Evolutionary conservation across 2,329 filamentous ascomycete species (phyloP).

Genomic region (Aspergillus brasiliensis): DNA sequence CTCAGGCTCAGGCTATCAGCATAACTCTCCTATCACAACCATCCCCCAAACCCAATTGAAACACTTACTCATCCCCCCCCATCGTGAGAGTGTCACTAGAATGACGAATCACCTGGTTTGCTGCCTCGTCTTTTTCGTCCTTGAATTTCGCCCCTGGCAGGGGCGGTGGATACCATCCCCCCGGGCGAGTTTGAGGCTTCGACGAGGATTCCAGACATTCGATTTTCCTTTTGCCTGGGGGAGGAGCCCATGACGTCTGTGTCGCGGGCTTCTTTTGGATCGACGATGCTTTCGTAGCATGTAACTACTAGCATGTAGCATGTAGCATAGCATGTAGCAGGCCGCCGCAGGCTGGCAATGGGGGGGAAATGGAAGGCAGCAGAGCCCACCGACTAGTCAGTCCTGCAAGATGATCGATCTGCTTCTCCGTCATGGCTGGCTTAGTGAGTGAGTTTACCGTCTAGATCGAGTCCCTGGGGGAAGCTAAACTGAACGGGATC

Average conservation of each 20-base stretch:
- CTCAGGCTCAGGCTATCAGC: background rate
- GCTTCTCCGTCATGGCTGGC: background rate
- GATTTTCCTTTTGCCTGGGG: background rate
- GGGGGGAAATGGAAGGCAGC: background rate
- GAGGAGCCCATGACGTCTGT: background rate
- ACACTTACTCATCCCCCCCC: background rate
- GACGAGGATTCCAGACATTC: slow-evolving; percentile 15
- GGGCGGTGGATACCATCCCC: slow-evolving; percentile 8
- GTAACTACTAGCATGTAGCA: background rate
- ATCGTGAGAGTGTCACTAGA: background rate
- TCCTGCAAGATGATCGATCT: slow-evolving; percentile 23
- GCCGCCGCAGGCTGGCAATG: background rate
- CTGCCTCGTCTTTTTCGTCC: slow-evolving; percentile 22
- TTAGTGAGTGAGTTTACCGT: background rate
- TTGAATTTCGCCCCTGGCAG: slow-evolving; percentile 16
- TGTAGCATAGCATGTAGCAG: background rate
- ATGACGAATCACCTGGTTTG: slow-evolving; percentile 20
- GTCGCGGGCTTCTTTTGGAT: background rate
- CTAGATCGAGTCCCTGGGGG: slow-evolving; percentile 6
- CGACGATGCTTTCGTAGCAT: slow-evolving; percentile 2
- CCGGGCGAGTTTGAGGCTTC: slow-evolving; percentile 6
- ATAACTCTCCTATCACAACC: background rate
- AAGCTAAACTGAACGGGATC: slow-evolving; percentile 17
- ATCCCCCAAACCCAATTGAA: background rate
- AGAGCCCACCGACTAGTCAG: slow-evolving; percentile 1